Conservation (phyloP, 345 rosid genomes). For the Lagerstroemia speciosa region DNA sequence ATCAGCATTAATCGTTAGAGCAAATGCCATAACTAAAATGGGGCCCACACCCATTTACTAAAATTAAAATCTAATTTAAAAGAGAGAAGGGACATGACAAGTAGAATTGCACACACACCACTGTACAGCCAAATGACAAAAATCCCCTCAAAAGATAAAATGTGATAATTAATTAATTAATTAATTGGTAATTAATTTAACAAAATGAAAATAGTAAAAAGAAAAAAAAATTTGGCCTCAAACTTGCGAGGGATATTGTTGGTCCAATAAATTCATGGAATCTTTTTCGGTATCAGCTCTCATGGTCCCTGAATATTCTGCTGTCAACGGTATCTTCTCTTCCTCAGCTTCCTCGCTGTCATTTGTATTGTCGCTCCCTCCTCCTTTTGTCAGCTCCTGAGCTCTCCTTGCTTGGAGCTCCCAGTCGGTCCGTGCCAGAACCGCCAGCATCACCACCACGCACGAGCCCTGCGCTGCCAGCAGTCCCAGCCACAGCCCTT, state of each 20-base stretch:
- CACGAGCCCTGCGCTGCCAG: slow-evolving; percentile 21
- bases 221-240: too few relatives aligned
- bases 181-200: neutral
- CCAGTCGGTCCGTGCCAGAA: slow-evolving; percentile 18
- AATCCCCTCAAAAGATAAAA: neutral
- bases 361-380: neutral
- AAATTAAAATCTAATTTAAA: too few relatives aligned
- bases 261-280: neutral
- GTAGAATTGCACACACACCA: neutral
- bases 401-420: slow-evolving; percentile 17
- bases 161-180: too few relatives aligned
- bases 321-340: slow-evolving; percentile 2
- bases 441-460: slow-evolving; percentile 14
- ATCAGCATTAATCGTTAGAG: too few relatives aligned
- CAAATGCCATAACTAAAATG: too few relatives aligned
- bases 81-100: neutral
- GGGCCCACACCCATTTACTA: too few relatives aligned
- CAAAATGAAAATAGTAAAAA: too few relatives aligned
- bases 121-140: neutral
- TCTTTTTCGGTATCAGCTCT: too few relatives aligned
- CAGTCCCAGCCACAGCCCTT: slow-evolving; percentile 22
- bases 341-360: slow-evolving; percentile 1
- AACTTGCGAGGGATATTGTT: too few relatives aligned
- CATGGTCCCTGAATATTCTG: too few relatives aligned
- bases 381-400: slow-evolving; percentile 10